Evolutionary conservation across 176 grass and related monocot genomes (phyloP).

Genomic region (Cymbopogon citratus): DNA sequence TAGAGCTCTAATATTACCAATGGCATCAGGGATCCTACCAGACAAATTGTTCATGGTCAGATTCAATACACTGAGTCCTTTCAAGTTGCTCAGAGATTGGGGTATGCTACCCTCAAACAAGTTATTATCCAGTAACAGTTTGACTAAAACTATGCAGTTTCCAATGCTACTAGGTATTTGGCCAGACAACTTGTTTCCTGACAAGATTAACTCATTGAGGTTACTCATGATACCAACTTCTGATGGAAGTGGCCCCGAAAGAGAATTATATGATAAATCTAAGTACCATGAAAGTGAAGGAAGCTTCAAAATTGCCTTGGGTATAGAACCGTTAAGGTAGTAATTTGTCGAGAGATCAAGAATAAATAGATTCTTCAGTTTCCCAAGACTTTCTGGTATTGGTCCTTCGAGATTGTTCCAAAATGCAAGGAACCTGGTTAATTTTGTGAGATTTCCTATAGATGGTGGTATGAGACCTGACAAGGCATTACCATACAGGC

Average conservation of each 20-base stretch:
- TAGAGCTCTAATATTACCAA: constrained; percentile 15
- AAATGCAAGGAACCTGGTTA: not conserved
- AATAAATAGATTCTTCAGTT: not conserved
- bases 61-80: constrained; percentile 33
- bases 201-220: constrained; percentile 17
- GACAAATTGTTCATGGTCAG: constrained; percentile 29
- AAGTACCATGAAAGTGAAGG: constrained; percentile 5
- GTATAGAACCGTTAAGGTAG: not conserved
- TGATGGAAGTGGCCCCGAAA: constrained; percentile 13
- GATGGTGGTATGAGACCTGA: constrained; percentile 4
- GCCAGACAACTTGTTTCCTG: constrained; percentile 39
- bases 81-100: constrained; percentile 7
- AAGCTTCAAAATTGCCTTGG: not conserved
- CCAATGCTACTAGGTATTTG: constrained; percentile 34
- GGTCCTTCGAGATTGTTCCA: constrained; percentile 6
- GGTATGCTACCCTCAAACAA: constrained; percentile 43
- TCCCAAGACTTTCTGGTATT: constrained; percentile 11
- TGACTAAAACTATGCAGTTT: constrained; percentile 26
- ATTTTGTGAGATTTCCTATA: constrained; percentile 4
- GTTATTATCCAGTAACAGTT: constrained; percentile 34
- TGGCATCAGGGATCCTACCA: constrained; percentile 2
- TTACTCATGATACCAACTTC: constrained; percentile 16
- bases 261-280: no score
- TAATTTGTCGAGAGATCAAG: constrained; percentile 10
- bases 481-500: not conserved